Base-by-base conservation (phyloP, 768 basidiomycete genomes). In the Albatrellus ellisii region DNA sequence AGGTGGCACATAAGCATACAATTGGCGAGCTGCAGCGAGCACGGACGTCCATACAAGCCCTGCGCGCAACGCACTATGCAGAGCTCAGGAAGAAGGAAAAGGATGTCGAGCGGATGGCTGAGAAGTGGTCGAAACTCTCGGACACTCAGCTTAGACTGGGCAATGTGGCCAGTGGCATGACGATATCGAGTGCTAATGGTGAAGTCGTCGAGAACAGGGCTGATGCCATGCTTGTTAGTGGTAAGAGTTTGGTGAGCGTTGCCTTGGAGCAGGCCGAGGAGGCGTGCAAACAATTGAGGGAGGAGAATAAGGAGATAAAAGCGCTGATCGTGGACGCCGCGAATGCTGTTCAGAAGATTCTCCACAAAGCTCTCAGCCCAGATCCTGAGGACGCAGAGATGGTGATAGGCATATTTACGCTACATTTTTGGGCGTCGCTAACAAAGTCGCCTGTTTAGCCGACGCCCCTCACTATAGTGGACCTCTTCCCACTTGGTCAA, bases 81-180 rank as follows among this genome's bases (percentile, higher is more conserved):
- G 88, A 90, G 55, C 56, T 86, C 26, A 87, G 79, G 68, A 83
- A 81, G 65, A 74, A 73, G 52, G 87, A 91, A 50, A 80, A 79
- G 49, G 86, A 90, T 29, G 59, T 78, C 14, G 86, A 89, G 51
- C 69, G 76, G 14, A 75, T 81, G 55, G 49, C 72, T 21, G 86
- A 89, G 37, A 76, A 74, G 48, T 87, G 83, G 82, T 62, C 66
- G 22, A 87, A 77, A 54, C 56, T 89, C 14, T 61, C 72, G 4
- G 85, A 87, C 43, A 56, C 67, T 8, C 87, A 89, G 57, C 56
- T 70, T 0, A 83, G 78, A 56, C 59, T 79, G 4, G 62, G 64
- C 10, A 49, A 53, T 49, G 25, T 51, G 24, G 22, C 47, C 41
- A 32, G 56, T 50, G 31, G 55, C 51, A 51, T 71, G 55, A 49